phyloP scores from a whole-genome alignment of 2,329 filamentous ascomycete species.

The Corynespora cassiicola region DNA sequence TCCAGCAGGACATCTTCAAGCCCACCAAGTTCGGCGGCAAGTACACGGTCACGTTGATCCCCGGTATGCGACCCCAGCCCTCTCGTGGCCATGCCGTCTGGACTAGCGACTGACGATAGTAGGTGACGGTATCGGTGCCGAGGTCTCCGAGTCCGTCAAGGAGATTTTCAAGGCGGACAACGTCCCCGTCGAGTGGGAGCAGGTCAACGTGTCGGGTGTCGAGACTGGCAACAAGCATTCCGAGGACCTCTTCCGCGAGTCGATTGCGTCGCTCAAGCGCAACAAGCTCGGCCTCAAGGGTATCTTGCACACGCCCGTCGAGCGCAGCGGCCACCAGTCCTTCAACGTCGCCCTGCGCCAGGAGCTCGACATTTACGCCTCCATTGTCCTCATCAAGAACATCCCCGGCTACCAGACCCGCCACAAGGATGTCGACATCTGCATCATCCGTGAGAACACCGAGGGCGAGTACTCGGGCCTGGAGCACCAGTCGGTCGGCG shows the following conservation, averaged over 20 bases:
- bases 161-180: slow-evolving; percentile 99
- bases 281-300: slow-evolving; percentile 99
- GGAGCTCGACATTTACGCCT: slow-evolving; percentile 99
- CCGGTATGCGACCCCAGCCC: slow-evolving; percentile 73
- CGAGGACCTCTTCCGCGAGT: slow-evolving; percentile 94
- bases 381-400: slow-evolving; percentile 98
- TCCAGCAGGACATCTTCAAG: slow-evolving; percentile 97
- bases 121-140: slow-evolving; percentile 95
- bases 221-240: slow-evolving; percentile 85
- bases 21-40: slow-evolving; percentile 98
- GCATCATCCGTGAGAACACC: slow-evolving; percentile 99
- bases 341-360: slow-evolving; percentile 99
- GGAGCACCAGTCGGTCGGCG: slow-evolving; percentile 95
- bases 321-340: slow-evolving; percentile 95
- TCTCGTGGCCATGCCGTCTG: too few relatives aligned
- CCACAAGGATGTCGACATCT: slow-evolving; percentile 96
- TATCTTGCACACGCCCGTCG: slow-evolving; percentile 96
- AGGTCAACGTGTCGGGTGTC: slow-evolving; percentile 93
- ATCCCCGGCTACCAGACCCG: slow-evolving; percentile 98
- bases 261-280: slow-evolving; percentile 91
- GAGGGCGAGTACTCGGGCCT: slow-evolving; percentile 99
- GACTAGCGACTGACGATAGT: too few relatives aligned
- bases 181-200: slow-evolving; percentile 98
- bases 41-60: slow-evolving; percentile 98
- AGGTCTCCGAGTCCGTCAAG: slow-evolving; percentile 98